Percentiles rank a stretch among this genome's conserved stretches.
Conservation (phyloP, 345 rosid species). For the Cardiospermum halicacabum region DNA sequence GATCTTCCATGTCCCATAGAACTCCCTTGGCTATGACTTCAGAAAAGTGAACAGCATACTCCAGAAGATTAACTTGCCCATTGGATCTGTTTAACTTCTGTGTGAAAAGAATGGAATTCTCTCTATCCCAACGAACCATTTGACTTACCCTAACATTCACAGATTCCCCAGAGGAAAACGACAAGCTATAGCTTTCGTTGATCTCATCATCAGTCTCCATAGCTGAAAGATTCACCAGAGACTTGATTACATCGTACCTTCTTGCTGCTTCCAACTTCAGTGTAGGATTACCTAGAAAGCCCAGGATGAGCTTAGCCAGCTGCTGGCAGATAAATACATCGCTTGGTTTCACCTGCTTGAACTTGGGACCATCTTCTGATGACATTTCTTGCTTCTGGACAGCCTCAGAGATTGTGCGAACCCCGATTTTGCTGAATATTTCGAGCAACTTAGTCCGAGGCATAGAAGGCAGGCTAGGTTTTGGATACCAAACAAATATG, state of each 20-base stretch:
- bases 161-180: constrained; percentile 34
- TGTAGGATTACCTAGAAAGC: constrained; percentile 49
- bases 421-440: constrained; percentile 48
- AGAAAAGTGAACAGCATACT: constrained; percentile 49
- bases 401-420: constrained; percentile 49
- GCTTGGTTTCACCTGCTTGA: constrained; percentile 20
- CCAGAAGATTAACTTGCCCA: constrained; percentile 31
- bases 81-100: constrained; percentile 35
- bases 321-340: constrained; percentile 29
- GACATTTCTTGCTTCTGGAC: constrained; percentile 36
- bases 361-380: constrained; percentile 11
- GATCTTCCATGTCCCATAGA: constrained; percentile 49
- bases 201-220: constrained; percentile 37
- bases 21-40: constrained; percentile 49
- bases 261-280: constrained; percentile 36
- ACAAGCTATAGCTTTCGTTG: constrained; percentile 28
- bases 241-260: constrained; percentile 39
- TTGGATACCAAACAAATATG: constrained; percentile 72
- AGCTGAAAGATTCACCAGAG: constrained; percentile 34
- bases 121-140: constrained; percentile 56
- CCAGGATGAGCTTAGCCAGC: constrained; percentile 52
- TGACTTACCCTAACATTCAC: constrained; percentile 19
- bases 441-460: constrained; percentile 39
- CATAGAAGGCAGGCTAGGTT: constrained; percentile 34
- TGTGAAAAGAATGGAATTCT: constrained; percentile 30